A percentile compares a stretch with the other conserved stretches of the same genome.
Evolutionary conservation across 305 asterid genomes (phyloP).

Genomic region (Ilex paraguariensis): DNA sequence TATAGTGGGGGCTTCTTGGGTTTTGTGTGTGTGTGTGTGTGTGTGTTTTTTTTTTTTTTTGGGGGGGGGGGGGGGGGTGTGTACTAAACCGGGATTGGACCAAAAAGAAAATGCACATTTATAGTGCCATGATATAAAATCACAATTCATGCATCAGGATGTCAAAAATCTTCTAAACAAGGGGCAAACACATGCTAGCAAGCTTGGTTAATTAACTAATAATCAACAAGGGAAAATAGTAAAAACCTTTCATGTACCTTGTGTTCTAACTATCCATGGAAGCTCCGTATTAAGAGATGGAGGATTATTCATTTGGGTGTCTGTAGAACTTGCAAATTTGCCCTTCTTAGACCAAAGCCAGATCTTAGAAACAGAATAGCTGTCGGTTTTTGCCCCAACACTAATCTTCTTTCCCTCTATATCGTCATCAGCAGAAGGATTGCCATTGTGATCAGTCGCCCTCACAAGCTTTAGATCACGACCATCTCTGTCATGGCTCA

Average conservation of each 20-base stretch:
- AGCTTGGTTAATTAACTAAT: no score
- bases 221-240: not conserved
- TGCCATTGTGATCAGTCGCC: slow-evolving; percentile 22
- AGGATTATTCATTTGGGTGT: slow-evolving; percentile 25
- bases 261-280: slow-evolving; percentile 48
- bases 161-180: no score
- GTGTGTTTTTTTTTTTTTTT: not conserved
- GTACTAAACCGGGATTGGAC: no score
- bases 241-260: slow-evolving; percentile 45
- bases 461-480: slow-evolving; percentile 19
- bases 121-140: no score
- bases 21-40: no score
- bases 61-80: no score
- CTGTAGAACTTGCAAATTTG: slow-evolving; percentile 59
- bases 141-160: no score
- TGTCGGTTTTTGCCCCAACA: slow-evolving; percentile 76
- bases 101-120: no score
- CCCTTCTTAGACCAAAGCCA: slow-evolving; percentile 97
- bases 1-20: no score
- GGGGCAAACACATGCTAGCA: no score
- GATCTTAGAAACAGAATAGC: slow-evolving; percentile 94
- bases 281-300: slow-evolving; percentile 45
- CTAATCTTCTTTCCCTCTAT: slow-evolving; percentile 73
- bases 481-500: slow-evolving; percentile 36
- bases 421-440: slow-evolving; percentile 22